Evolutionary conservation across 371 early-diverging fungal species (phyloP).

Genomic region (Actinomortierella ambigua): DNA sequence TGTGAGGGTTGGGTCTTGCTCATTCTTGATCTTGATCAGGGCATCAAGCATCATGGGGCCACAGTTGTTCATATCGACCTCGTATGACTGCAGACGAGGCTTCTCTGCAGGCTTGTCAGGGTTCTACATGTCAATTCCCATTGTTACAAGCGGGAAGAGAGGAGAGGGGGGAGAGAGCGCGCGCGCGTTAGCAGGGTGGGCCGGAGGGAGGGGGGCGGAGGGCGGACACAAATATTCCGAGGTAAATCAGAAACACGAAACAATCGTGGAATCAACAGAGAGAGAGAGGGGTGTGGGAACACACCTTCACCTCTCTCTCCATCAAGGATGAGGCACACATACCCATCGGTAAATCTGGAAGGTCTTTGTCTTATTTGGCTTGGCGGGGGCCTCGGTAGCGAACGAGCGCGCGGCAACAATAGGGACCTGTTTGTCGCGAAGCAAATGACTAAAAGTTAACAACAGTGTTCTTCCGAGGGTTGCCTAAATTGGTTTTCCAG

Average conservation of each 20-base stretch:
- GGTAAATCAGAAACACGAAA: not conserved
- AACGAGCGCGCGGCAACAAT: constrained; percentile 32
- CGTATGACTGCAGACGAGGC: constrained; percentile 87
- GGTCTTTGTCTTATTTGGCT: constrained; percentile 57
- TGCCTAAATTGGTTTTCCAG: no score
- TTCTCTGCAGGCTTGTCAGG: constrained; percentile 91
- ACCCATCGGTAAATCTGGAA: constrained; percentile 90
- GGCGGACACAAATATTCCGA: no score
- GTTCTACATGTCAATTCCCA: constrained; percentile 57
- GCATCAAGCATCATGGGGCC: constrained; percentile 97
- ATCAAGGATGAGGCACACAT: no score
- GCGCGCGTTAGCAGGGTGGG: not conserved
- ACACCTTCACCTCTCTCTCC: no score
- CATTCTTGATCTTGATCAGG: constrained; percentile 95
- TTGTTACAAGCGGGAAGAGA: not conserved
- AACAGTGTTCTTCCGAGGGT: no score
- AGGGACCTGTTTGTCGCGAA: constrained; percentile 14
- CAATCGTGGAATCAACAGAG: not conserved
- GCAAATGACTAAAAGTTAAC: not conserved
- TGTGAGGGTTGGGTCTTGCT: constrained; percentile 92
- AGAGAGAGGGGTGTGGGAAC: not conserved
- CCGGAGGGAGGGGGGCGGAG: constrained; percentile 1
- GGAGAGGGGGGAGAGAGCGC: no score
- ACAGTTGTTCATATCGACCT: constrained; percentile 87
- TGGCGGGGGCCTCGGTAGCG: constrained; percentile 37